A percentile compares a stretch with the other conserved stretches of the same genome.
Conservation (phyloP, 345 rosid species). For the Populus simonii region DNA sequence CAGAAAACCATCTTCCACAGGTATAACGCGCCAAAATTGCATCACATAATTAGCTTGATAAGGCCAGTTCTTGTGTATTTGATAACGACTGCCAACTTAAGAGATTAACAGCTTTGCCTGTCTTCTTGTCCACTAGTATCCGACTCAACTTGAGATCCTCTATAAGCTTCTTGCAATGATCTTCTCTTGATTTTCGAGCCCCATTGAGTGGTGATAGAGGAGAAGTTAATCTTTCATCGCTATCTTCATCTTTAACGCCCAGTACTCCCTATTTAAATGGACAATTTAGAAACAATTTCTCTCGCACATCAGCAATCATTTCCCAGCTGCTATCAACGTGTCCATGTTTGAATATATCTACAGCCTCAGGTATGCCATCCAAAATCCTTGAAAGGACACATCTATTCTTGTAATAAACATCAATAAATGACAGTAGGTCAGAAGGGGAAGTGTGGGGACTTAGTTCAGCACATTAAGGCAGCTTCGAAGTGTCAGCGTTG, state of each 20-base stretch:
- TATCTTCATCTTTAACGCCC: not conserved
- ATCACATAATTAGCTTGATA: constrained; percentile 10
- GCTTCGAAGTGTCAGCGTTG: not conserved
- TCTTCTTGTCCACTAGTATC: constrained; percentile 36
- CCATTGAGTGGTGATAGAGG: not conserved
- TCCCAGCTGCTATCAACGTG: not conserved
- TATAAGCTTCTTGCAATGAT: constrained; percentile 5
- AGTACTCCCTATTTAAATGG: constrained; percentile 25
- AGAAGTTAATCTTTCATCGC: not conserved
- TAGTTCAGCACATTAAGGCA: not conserved
- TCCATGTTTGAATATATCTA: not conserved
- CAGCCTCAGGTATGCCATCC: constrained; percentile 22
- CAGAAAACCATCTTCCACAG: constrained; percentile 17
- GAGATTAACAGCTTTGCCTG: constrained; percentile 35
- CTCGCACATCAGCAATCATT: not conserved
- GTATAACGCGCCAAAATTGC: constrained; percentile 33
- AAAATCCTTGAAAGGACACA: constrained; percentile 29
- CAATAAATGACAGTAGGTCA: constrained; percentile 32
- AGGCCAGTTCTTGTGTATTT: constrained; percentile 22
- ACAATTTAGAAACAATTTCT: constrained; percentile 21
- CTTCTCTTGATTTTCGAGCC: not conserved
- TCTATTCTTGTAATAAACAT: constrained; percentile 25
- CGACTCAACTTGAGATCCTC: constrained; percentile 31
- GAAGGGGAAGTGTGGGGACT: constrained; percentile 5
- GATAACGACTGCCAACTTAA: constrained; percentile 36